A percentile compares a stretch with the other conserved stretches of the same genome.
These are phyloP conservation scores for Ophiostoma sp. DNA, from an alignment of 2,329 filamentous ascomycete genomes.

Conservation along the genomic window DNA sequence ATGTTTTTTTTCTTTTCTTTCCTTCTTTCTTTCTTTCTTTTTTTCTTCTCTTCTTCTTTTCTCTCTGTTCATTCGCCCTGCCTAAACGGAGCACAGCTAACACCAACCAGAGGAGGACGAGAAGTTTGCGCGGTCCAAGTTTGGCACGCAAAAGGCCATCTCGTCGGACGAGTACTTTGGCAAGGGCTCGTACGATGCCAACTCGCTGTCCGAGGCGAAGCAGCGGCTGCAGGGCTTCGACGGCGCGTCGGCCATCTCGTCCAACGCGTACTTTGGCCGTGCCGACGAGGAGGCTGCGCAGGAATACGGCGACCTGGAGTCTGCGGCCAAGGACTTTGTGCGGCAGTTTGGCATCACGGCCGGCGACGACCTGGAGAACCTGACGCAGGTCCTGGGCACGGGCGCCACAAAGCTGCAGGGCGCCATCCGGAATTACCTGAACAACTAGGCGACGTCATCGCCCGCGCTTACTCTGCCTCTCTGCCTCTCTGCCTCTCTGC, in stretches of 20 bases:
- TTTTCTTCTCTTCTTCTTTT: background rate
- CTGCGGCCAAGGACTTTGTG: constrained; percentile 92
- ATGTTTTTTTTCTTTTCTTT: background rate
- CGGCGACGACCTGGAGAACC: constrained; percentile 89
- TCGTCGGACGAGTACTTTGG: constrained; percentile 98
- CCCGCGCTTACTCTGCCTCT: background rate
- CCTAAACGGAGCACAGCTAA: constrained; percentile 28
- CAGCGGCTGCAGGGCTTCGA: constrained; percentile 84
- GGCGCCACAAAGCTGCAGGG: constrained; percentile 80
- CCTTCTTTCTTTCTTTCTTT: background rate
- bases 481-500: background rate
- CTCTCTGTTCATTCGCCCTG: constrained; percentile 22
- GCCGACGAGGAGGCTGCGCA: constrained; percentile 69
- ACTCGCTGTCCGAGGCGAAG: constrained; percentile 78
- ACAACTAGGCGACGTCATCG: constrained; percentile 40
- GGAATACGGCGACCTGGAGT: constrained; percentile 86
- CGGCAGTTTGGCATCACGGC: constrained; percentile 93
- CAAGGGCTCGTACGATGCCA: constrained; percentile 77
- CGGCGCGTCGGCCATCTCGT: constrained; percentile 85
- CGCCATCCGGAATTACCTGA: constrained; percentile 59
- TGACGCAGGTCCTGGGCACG: constrained; percentile 76
- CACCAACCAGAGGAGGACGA: constrained; percentile 58
- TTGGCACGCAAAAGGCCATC: constrained; percentile 89
- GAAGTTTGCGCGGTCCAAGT: constrained; percentile 78
- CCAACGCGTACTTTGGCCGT: constrained; percentile 94